Conservation (phyloP, 495 filamentous ascomycete genomes). For the Chaetomium cochliodes region DNA sequence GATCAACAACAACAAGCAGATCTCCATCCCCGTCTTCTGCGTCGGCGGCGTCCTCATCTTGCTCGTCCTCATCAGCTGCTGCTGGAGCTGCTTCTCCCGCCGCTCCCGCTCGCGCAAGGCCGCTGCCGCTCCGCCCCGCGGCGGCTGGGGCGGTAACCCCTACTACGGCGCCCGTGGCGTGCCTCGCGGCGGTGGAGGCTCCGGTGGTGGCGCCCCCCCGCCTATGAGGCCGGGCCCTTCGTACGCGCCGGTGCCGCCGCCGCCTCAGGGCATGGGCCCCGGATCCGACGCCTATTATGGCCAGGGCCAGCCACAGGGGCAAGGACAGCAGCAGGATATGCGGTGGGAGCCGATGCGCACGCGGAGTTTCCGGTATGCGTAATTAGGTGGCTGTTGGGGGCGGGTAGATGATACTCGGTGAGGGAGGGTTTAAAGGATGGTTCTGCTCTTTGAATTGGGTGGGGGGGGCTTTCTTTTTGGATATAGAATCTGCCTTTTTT, state of each 20-base stretch:
- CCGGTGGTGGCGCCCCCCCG: neutral
- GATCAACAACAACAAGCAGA: conserved; percentile 67
- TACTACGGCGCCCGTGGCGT: conserved; percentile 2
- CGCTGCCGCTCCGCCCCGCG: neutral
- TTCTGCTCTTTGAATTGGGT: neutral
- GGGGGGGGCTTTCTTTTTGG: neutral
- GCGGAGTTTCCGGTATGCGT: conserved; percentile 35
- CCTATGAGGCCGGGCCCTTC: conserved; percentile 17
- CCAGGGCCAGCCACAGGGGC: neutral
- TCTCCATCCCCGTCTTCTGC: conserved; percentile 70
- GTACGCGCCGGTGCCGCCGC: conserved; percentile 12
- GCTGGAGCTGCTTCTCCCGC: conserved; percentile 45
- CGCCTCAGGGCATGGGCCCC: neutral
- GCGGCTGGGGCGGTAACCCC: neutral
- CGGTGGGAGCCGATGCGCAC: conserved; percentile 27
- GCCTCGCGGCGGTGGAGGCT: neutral
- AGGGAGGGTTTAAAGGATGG: neutral
- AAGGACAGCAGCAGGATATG: neutral
- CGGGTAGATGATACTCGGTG: neutral
- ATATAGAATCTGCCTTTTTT: neutral
- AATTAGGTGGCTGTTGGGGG: neutral
- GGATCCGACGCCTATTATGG: neutral
- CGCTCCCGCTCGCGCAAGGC: neutral
- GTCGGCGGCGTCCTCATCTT: conserved; percentile 68
- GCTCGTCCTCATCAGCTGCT: conserved; percentile 60